These are phyloP conservation scores for Syzygium syzygioides DNA, from an alignment of 441 rosid genomes.

Conservation along the genomic window DNA sequence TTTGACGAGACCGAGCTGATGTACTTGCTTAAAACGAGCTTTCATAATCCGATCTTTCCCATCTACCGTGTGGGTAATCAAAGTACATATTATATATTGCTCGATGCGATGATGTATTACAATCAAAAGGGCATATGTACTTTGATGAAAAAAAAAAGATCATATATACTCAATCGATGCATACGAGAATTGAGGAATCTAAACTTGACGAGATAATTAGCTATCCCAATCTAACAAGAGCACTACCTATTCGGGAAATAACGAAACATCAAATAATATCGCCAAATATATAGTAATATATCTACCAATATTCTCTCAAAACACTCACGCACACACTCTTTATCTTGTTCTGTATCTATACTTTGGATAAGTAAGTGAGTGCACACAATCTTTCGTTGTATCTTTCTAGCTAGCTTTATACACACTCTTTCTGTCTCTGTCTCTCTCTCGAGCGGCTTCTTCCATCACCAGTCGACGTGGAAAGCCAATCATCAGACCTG, in stretches of 20 bases:
- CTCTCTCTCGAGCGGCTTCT: background rate
- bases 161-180: background rate
- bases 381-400: background rate
- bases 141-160: no score
- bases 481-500: constrained; percentile 22
- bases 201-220: background rate
- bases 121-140: no score
- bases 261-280: background rate
- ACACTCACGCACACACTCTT: background rate
- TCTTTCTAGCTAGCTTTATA: background rate
- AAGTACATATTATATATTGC: background rate
- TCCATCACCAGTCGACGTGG: constrained; percentile 32
- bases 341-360: background rate
- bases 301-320: background rate
- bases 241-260: background rate
- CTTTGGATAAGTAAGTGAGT: background rate
- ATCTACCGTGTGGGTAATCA: background rate
- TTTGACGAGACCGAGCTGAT: background rate
- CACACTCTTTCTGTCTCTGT: background rate
- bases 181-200: background rate
- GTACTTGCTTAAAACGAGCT: background rate
- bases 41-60: background rate
- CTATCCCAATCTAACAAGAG: background rate
- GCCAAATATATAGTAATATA: background rate
- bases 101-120: background rate